Evolutionary conservation across 768 basidiomycete species (phyloP).

Genomic region (Calocybe cyanea): DNA sequence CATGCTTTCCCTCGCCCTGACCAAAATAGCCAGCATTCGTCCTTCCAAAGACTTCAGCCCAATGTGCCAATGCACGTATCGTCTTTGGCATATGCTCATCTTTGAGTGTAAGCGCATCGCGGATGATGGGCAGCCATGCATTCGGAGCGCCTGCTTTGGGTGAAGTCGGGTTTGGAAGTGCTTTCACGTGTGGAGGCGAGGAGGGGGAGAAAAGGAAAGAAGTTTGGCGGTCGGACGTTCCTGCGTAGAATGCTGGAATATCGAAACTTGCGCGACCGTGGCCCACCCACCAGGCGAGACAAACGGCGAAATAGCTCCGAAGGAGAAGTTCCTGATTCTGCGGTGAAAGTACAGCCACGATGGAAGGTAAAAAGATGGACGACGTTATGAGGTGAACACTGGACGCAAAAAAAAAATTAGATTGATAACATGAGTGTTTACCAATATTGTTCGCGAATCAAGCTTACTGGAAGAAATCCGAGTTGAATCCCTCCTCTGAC

Average conservation of each 20-base stretch:
- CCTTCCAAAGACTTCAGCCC: conserved; percentile 21
- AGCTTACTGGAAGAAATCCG: conserved; percentile 62
- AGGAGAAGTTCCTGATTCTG: conserved; percentile 42
- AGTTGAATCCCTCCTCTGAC: conserved; percentile 36
- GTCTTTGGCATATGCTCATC: conserved; percentile 47
- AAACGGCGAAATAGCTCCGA: conserved; percentile 45
- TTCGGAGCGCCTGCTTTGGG: conserved; percentile 40
- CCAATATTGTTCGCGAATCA: neutral
- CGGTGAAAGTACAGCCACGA: conserved; percentile 29
- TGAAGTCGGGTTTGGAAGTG: conserved; percentile 23
- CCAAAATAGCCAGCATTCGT: conserved; percentile 20
- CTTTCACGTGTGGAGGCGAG: conserved; percentile 5
- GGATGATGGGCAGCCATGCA: conserved; percentile 55
- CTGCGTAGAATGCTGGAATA: conserved; percentile 44
- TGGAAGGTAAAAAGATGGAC: conserved; percentile 46
- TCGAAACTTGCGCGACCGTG: conserved; percentile 51
- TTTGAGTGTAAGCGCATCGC: conserved; percentile 50
- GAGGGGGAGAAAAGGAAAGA: conserved; percentile 12
- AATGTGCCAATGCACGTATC: conserved; percentile 36
- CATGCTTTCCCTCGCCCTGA: conserved; percentile 8
- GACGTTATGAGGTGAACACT: conserved; percentile 61
- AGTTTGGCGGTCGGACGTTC: conserved; percentile 13
- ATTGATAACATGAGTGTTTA: neutral
- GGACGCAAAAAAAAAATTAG: neutral
- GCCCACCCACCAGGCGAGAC: conserved; percentile 50